A percentile compares a stretch with the other conserved stretches of the same genome.
phyloP scores from a whole-genome alignment of 805 yeast genomes.

The Kazachstania taianensis region DNA sequence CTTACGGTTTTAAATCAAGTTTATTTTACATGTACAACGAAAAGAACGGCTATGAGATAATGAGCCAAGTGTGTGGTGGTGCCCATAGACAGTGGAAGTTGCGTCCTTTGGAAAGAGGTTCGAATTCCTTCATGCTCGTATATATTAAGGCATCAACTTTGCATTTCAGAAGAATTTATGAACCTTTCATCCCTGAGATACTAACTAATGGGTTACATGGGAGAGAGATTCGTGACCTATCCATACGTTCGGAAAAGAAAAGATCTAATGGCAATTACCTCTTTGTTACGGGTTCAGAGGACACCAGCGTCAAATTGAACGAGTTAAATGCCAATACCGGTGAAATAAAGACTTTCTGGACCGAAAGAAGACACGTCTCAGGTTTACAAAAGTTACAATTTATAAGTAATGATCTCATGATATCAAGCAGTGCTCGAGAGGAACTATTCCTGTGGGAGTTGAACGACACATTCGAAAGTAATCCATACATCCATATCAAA shows the following conservation, averaged over 20 bases:
- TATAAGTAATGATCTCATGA: conserved; percentile 38
- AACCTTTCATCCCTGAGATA: conserved; percentile 22
- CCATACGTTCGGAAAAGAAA: conserved; percentile 27
- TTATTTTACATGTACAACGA: conserved; percentile 77
- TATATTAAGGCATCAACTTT: conserved; percentile 51
- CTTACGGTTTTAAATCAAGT: conserved; percentile 78
- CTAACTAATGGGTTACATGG: conserved; percentile 74
- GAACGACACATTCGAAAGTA: conserved; percentile 24
- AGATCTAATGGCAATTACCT: conserved; percentile 28
- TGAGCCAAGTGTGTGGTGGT: conserved; percentile 78
- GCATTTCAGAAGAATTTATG: conserved; percentile 29
- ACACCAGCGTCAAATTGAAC: conserved; percentile 64
- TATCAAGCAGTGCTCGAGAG: conserved; percentile 73
- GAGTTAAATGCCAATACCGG: conserved; percentile 32
- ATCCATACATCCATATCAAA: conserved; percentile 39
- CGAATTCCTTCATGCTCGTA: conserved; percentile 35
- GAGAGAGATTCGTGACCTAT: conserved; percentile 73
- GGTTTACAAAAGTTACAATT: conserved; percentile 73
- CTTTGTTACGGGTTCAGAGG: conserved; percentile 79
- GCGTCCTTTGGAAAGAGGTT: conserved; percentile 15
- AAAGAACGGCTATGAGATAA: conserved; percentile 57
- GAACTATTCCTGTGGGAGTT: conserved; percentile 78
- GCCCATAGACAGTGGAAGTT: conserved; percentile 79
- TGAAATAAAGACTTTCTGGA: conserved; percentile 39
- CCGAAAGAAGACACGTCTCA: conserved; percentile 73